Conservation (phyloP, 139 green algal genomes). For the Volvox africanus region DNA sequence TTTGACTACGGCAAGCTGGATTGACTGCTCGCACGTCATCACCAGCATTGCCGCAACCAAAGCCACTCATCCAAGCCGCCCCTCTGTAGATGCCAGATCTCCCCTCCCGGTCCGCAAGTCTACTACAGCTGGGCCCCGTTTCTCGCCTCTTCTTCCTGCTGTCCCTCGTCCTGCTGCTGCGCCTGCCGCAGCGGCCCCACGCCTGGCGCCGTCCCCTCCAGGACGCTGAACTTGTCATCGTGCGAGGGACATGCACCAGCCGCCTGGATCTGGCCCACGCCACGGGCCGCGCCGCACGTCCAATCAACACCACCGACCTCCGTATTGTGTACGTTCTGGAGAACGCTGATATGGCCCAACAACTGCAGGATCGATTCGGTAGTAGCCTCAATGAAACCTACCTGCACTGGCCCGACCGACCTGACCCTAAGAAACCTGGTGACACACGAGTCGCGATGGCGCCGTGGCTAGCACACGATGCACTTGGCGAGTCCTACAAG, state of each 20-base stretch:
- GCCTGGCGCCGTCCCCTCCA: neutral
- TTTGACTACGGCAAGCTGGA: no score
- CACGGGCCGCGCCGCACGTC: neutral
- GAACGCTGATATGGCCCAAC: neutral
- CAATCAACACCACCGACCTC: neutral
- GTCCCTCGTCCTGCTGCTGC: neutral
- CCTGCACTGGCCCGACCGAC: conserved; percentile 30
- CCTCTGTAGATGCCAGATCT: no score
- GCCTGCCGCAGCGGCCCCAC: neutral
- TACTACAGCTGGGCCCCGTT: neutral
- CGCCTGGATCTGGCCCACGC: conserved; percentile 24
- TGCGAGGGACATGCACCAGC: neutral
- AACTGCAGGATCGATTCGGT: neutral
- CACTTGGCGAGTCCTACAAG: conserved; percentile 15
- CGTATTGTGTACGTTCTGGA: neutral
- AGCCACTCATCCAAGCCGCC: no score
- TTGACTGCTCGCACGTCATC: no score
- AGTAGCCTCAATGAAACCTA: neutral
- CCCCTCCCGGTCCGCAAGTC: no score
- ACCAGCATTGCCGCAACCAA: no score
- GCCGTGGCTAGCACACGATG: conserved; percentile 2
- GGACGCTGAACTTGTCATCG: conserved; percentile 20
- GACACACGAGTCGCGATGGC: conserved; percentile 18
- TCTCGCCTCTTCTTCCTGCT: neutral
- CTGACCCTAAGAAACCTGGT: conserved; percentile 1